Conservation (phyloP, 2,329 filamentous ascomycete genomes). For the Cercospora zeae-maydis region DNA sequence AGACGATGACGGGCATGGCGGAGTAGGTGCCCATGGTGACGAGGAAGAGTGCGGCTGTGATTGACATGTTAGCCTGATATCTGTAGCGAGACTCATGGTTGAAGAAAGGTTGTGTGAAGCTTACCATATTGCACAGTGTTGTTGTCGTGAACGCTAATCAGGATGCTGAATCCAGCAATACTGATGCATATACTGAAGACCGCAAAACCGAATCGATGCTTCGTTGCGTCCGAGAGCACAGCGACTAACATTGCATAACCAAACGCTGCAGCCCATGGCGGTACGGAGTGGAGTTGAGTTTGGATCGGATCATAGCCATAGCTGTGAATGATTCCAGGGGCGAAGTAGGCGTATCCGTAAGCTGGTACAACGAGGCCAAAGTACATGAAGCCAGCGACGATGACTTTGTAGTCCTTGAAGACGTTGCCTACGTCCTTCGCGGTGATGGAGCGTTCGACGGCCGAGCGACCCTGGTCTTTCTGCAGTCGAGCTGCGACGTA, state of each 20-base stretch:
- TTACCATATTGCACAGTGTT: slow-evolving; percentile 68
- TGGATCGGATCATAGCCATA: slow-evolving; percentile 53
- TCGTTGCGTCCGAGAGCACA: slow-evolving; percentile 64
- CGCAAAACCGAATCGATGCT: slow-evolving; percentile 72
- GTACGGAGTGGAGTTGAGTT: slow-evolving; percentile 54
- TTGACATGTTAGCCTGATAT: background rate
- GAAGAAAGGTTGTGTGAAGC: slow-evolving; percentile 18
- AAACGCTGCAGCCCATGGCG: slow-evolving; percentile 69
- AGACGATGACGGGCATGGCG: slow-evolving; percentile 72
- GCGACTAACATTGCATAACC: slow-evolving; percentile 74
- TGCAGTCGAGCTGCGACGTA: slow-evolving; percentile 48
- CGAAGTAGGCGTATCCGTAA: slow-evolving; percentile 38
- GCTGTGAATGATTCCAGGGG: slow-evolving; percentile 43
- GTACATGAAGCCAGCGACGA: slow-evolving; percentile 52
- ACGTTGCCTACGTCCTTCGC: slow-evolving; percentile 43
- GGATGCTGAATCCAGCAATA: slow-evolving; percentile 71
- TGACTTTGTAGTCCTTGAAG: slow-evolving; percentile 50
- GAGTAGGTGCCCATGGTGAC: slow-evolving; percentile 22
- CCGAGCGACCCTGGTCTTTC: slow-evolving; percentile 48
- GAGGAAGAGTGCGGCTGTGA: slow-evolving; percentile 13
- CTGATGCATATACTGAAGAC: slow-evolving; percentile 64
- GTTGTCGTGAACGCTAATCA: slow-evolving; percentile 68
- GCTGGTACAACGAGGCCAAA: slow-evolving; percentile 46
- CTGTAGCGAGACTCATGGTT: background rate
- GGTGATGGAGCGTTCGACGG: slow-evolving; percentile 44